Conservation (phyloP, 345 rosid genomes). For the Rhizophora apiculata region DNA sequence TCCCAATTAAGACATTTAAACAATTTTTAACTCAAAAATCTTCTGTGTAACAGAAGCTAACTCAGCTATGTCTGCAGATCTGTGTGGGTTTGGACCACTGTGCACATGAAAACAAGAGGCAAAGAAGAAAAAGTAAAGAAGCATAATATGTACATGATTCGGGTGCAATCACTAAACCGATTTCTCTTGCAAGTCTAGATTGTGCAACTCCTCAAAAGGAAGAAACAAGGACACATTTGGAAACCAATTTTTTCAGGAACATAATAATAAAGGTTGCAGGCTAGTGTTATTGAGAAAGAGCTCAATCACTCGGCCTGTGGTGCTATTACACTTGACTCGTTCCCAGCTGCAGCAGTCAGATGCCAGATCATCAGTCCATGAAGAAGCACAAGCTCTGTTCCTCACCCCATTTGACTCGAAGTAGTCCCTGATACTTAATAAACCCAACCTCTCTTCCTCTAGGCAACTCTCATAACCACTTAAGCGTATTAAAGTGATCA, state of each 20-base stretch:
- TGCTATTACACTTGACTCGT: constrained; percentile 3
- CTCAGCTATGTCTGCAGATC: too few species aligned
- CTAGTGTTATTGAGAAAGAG: neutral
- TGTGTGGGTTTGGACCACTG: too few species aligned
- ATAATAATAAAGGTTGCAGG: accelerated
- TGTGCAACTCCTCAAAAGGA: neutral
- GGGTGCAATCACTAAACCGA: neutral
- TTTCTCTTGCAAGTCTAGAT: neutral
- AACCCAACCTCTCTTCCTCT: constrained; percentile 1
- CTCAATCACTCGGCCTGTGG: neutral
- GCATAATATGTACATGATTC: neutral
- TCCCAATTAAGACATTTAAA: too few species aligned
- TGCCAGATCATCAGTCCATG: neutral
- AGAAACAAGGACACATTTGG: neutral
- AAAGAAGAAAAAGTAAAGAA: too few species aligned
- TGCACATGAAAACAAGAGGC: too few species aligned
- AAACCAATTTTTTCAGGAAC: neutral
- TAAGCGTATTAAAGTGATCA: neutral
- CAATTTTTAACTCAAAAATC: too few species aligned
- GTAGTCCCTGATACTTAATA: neutral
- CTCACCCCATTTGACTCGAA: neutral
- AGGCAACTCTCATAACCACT: neutral
- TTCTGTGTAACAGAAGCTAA: too few species aligned
- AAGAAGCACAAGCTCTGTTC: neutral
- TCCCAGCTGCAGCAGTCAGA: constrained; percentile 4